Evolutionary conservation across 305 asterid species (phyloP).

Genomic region (Plantago rigida): DNA sequence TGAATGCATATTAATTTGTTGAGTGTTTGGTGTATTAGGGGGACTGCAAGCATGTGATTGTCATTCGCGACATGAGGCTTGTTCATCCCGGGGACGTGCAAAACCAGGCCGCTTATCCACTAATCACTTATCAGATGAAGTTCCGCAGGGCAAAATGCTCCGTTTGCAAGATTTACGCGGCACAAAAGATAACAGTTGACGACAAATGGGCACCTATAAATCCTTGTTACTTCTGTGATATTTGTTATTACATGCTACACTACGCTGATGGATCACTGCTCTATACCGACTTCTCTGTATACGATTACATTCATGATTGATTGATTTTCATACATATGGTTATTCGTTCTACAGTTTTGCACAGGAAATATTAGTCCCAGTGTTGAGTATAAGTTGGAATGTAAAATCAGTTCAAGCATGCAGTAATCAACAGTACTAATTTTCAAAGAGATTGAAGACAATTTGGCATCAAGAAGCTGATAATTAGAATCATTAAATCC

Average conservation of each 20-base stretch:
- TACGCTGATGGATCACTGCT: slow-evolving; percentile 54
- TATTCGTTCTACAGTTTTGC: neutral
- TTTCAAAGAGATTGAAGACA: no score
- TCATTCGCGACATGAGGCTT: slow-evolving; percentile 73
- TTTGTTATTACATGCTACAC: slow-evolving; percentile 90
- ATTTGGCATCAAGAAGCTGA: neutral
- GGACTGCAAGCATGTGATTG: slow-evolving; percentile 71
- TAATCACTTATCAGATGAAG: slow-evolving; percentile 44
- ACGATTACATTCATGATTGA: slow-evolving; percentile 52
- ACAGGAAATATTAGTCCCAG: neutral
- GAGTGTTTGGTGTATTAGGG: slow-evolving; percentile 39
- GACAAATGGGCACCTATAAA: slow-evolving; percentile 76
- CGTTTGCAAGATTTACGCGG: slow-evolving; percentile 70
- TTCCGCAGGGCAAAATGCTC: slow-evolving; percentile 58
- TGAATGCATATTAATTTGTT: neutral
- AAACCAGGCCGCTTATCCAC: slow-evolving; percentile 67
- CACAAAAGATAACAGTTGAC: slow-evolving; percentile 65
- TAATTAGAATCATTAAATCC: slow-evolving; percentile 13
- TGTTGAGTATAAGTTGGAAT: neutral
- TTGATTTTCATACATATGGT: neutral
- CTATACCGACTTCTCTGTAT: slow-evolving; percentile 61
- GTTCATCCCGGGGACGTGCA: slow-evolving; percentile 76
- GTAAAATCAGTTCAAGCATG: neutral
- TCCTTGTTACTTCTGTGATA: slow-evolving; percentile 78
- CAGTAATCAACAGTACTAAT: no score